Percentiles rank a stretch among this genome's conserved stretches.
Conservation (phyloP, 345 rosid species). For the Heritiera fomes region DNA sequence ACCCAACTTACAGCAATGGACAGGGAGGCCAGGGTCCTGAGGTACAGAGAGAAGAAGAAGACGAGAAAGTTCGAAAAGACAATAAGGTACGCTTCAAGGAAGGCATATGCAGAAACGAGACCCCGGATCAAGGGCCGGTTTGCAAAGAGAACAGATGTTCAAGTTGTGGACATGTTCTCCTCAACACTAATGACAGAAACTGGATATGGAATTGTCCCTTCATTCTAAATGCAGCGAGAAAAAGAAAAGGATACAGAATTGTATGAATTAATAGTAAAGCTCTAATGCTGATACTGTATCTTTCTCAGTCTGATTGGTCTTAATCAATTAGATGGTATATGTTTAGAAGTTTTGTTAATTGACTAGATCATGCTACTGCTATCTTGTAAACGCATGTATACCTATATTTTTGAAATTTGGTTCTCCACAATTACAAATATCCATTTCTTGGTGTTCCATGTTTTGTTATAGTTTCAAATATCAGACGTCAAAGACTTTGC, state of each 20-base stretch:
- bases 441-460: not conserved
- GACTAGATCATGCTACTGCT: slow-evolving; percentile 21
- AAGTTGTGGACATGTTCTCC: slow-evolving; percentile 65
- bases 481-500: not conserved
- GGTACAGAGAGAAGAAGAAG: slow-evolving; percentile 97
- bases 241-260: not conserved
- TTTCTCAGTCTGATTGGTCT: slow-evolving; percentile 25
- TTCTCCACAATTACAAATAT: slow-evolving; percentile 9
- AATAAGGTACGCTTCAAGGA: slow-evolving; percentile 94
- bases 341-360: slow-evolving; percentile 25
- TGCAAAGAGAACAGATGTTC: slow-evolving; percentile 72
- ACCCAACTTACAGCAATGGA: slow-evolving; percentile 71
- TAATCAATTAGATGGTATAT: slow-evolving; percentile 20
- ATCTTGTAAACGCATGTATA: slow-evolving; percentile 36
- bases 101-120: slow-evolving; percentile 93
- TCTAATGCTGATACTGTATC: slow-evolving; percentile 23
- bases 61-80: slow-evolving; percentile 87
- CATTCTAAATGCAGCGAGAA: slow-evolving; percentile 40
- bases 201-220: slow-evolving; percentile 78
- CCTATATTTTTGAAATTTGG: slow-evolving; percentile 17
- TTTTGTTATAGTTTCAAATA: not conserved
- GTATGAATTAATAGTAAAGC: slow-evolving; percentile 22
- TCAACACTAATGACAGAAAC: slow-evolving; percentile 47
- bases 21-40: slow-evolving; percentile 85
- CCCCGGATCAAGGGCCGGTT: slow-evolving; percentile 96